Evolutionary conservation across 2,329 filamentous ascomycete species (phyloP), one percentile per base, ranked within the genome.

Genomic region (Hymenoscyphus infarciens): DNA sequence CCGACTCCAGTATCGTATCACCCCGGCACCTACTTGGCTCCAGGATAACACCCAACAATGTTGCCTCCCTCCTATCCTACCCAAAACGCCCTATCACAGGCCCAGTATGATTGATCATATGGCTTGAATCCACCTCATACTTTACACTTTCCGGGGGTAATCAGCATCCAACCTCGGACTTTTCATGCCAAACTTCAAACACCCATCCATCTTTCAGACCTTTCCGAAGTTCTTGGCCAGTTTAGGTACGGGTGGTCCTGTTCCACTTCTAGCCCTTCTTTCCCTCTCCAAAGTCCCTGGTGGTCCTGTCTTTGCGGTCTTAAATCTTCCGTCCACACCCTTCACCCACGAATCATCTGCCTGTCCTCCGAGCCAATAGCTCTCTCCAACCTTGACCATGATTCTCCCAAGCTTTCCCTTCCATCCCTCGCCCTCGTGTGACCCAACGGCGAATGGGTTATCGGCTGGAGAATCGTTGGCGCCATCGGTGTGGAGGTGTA

Each of bases 301-400:
- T 35, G 71, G 70, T 16, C 76, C 76, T 67, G 42, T 49, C n/a
- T 68, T 74, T 67, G 62, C 75, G 55, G 74, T 77, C 69, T 81
- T 83, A 74, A 89, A 86, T 71, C 86, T 84, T 64, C 83, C 83
- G 66, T 82, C 81, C 68, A 87, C 79, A 10, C 81, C 83, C 56
- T 83, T 81, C 71, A 87, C 83, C 90, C 90, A 95, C 64, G 87
- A n/a, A 53, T 87, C 83, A 66, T 85, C 81, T 1, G 70, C 76
- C 63, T 84, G 80, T 62, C 85, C 85, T 64, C 89, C 90, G 16
- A 96, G 79, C 92, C 93, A 97, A 78, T 96, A 97, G 62, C 81
- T 82, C 67, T 84, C 84, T 45, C 89, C 89, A 27, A 91, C 80
- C 10, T 82, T 82, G 31, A 96, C 82, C 90, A 97, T 90, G 35